Evolutionary conservation across 2,329 filamentous ascomycete genomes (phyloP).

Genomic region (Fusarium coicis): DNA sequence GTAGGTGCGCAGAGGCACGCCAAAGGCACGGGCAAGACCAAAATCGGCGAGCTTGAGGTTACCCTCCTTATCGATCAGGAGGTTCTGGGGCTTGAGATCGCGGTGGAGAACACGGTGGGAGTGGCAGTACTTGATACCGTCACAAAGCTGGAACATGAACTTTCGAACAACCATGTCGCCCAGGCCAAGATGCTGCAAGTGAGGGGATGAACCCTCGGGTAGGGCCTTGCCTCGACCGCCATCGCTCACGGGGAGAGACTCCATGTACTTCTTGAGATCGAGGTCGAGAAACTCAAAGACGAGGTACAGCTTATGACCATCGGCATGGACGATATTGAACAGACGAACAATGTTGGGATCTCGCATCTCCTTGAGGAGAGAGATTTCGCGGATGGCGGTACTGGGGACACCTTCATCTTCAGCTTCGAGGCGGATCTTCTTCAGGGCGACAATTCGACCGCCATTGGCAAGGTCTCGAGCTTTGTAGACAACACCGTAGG

Average conservation of each 20-base stretch:
- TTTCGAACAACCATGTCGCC: conserved; percentile 87
- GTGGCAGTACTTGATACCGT: conserved; percentile 89
- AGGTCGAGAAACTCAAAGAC: conserved; percentile 93
- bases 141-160: conserved; percentile 89
- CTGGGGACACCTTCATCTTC: conserved; percentile 95
- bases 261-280: conserved; percentile 97
- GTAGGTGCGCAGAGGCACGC: conserved; percentile 89
- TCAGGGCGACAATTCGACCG: conserved; percentile 89
- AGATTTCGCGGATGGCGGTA: conserved; percentile 94
- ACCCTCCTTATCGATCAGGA: conserved; percentile 86
- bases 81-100: conserved; percentile 90
- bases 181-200: conserved; percentile 75
- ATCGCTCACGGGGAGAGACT: conserved; percentile 84
- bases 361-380: conserved; percentile 92
- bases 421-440: conserved; percentile 95
- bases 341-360: conserved; percentile 90
- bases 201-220: conserved; percentile 77
- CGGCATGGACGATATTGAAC: conserved; percentile 92
- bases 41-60: conserved; percentile 94
- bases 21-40: conserved; percentile 88
- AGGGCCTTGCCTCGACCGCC: conserved; percentile 87
- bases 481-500: conserved; percentile 96
- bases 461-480: conserved; percentile 84
- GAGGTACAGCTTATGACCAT: conserved; percentile 93
- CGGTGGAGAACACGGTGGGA: conserved; percentile 87